A percentile compares a stretch with the other conserved stretches of the same genome.
These are phyloP conservation scores for Anthoceros angustus DNA, from an alignment of 225 moss, liverwort and hornwort species.

Conservation along the genomic window DNA sequence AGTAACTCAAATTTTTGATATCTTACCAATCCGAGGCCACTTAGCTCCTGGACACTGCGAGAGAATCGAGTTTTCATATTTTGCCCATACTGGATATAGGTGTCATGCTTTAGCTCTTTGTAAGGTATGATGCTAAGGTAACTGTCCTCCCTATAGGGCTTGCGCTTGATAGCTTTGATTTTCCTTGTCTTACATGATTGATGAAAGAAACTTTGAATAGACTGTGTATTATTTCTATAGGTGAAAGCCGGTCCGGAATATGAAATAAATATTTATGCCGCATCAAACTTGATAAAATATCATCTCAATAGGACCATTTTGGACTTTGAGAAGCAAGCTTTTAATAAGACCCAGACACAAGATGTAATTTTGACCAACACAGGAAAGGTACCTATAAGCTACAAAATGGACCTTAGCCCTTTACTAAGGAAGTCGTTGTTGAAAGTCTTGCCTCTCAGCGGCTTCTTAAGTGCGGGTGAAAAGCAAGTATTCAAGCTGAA, in stretches of 20 bases:
- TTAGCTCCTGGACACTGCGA: slow-evolving; percentile 48
- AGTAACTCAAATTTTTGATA: slow-evolving; percentile 56
- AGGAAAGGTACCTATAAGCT: slow-evolving; percentile 57
- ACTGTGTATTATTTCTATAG: slow-evolving; percentile 34
- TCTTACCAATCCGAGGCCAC: slow-evolving; percentile 43
- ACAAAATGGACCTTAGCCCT: slow-evolving; percentile 42
- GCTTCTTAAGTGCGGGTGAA: slow-evolving; percentile 24
- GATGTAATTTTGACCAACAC: slow-evolving; percentile 37
- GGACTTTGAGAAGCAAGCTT: slow-evolving; percentile 43
- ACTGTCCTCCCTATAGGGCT: background rate
- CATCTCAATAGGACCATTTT: slow-evolving; percentile 25
- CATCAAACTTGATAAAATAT: slow-evolving; percentile 54
- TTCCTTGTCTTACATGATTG: background rate
- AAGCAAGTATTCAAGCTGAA: slow-evolving; percentile 44
- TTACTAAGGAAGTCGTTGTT: slow-evolving; percentile 25
- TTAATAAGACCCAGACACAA: slow-evolving; percentile 30
- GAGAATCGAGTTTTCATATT: slow-evolving; percentile 60
- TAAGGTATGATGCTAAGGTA: slow-evolving; percentile 24
- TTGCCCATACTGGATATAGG: slow-evolving; percentile 51
- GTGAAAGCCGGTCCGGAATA: slow-evolving; percentile 72
- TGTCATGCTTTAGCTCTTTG: slow-evolving; percentile 39
- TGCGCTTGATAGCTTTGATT: background rate
- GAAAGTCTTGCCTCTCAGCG: slow-evolving; percentile 32
- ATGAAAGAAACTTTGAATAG: background rate
- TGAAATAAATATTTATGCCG: slow-evolving; percentile 36